A percentile compares a stretch with the other conserved stretches of the same genome.
Conservation (phyloP, 768 basidiomycete species). For the Hericium rajendrae region DNA sequence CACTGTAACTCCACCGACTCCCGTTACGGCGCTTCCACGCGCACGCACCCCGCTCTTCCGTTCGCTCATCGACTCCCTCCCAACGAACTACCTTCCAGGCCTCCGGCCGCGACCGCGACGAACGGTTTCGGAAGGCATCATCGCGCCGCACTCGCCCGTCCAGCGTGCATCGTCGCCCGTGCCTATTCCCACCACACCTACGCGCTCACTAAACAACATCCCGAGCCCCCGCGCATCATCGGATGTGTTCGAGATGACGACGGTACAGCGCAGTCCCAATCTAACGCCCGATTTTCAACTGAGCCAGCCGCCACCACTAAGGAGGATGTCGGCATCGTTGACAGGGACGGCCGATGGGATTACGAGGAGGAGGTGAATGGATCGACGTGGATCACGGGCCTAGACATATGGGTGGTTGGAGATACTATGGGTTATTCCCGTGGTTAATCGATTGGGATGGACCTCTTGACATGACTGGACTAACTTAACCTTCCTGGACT, state of each 20-base stretch:
- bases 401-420: too few relatives aligned
- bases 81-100: slow-evolving; percentile 30
- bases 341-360: not conserved
- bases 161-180: slow-evolving; percentile 4
- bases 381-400: too few relatives aligned
- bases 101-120: slow-evolving; percentile 38
- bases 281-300: slow-evolving; percentile 15
- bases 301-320: slow-evolving; percentile 10
- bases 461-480: too few relatives aligned
- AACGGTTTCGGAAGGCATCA: slow-evolving; percentile 54
- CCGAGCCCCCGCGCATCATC: slow-evolving; percentile 7
- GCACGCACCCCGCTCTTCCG: slow-evolving; percentile 59
- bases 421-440: too few relatives aligned
- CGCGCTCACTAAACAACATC: slow-evolving; percentile 10
- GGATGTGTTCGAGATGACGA: slow-evolving; percentile 5
- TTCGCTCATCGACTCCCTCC: slow-evolving; percentile 42
- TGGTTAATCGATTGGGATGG: too few relatives aligned
- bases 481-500: too few relatives aligned
- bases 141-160: slow-evolving; percentile 51
- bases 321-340: slow-evolving; percentile 12
- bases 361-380: not conserved
- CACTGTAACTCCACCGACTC: not conserved
- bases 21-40: slow-evolving; percentile 25
- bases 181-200: slow-evolving; percentile 12
- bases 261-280: too few relatives aligned